Base-by-base conservation (phyloP, 371 early-diverging fungal genomes). In the Mucor lusitanicus region DNA sequence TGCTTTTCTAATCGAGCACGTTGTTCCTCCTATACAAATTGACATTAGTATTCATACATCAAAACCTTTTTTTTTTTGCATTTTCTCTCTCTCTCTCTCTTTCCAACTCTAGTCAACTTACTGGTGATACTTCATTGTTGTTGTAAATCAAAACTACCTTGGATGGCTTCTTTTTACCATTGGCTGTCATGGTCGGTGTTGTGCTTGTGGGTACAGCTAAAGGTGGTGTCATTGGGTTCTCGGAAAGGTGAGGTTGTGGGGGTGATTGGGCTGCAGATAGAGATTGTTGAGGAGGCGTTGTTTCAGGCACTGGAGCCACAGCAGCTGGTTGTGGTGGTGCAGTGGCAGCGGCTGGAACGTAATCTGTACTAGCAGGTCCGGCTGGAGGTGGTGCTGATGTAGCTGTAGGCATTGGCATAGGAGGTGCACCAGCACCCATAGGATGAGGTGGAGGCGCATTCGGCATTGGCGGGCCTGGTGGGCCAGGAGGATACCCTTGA, bases 171-270 rank as follows among this genome's bases (percentile, higher is more conserved):
- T 79, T 79, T 40, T 82, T 82, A 12, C 33, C 21, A 55, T 32
- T 55, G 21, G 59, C 25, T 30, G 92, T 69, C 8, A 54, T 17
- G 7, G 61, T 32, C 30, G 59, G 12, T 40, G 28, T 25, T 25
- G 59, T 50, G 33, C 32, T 13, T 39, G 59, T 35, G 13, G 32
- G n/a, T 15, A 9, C 32, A 11, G n/a, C 19, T 21, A 94, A 90
- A 15, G 95, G 94, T 28, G 96, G 95, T 63, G 95, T 39, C 93
- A 92, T 92, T 60, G 46, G 30, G 25, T 23, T 44, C 27, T 23
- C 33, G 3, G 46, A 33, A 8, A 39, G 40, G 25, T 30, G 57
- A 35, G 50, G 65, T 25, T 32, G 56, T 42, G 39, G 40, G 0
- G 90, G 85, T 46, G 93, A 92, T 39, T 94, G 93, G 21, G 89